phyloP scores from a whole-genome alignment of 192 early-diverging fungal genomes.

The Backusella australiensis region DNA sequence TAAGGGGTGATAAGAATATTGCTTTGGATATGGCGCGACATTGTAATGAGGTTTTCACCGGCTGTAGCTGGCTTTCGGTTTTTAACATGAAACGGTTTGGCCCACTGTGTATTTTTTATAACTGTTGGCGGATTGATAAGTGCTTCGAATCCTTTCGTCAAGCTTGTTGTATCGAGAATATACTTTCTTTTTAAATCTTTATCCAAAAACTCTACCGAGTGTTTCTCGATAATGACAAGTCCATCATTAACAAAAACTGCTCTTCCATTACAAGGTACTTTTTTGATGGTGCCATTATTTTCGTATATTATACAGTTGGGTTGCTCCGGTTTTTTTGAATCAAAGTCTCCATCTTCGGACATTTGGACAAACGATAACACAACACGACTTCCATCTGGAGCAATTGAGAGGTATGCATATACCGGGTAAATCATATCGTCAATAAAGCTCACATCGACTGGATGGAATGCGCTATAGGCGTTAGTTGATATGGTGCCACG shows the following conservation, averaged over 20 bases:
- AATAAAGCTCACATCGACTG: not conserved
- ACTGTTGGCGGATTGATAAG: not conserved
- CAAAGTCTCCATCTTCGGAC: not conserved
- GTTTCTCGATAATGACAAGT: not conserved
- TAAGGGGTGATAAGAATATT: not conserved
- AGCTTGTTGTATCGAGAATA: not conserved
- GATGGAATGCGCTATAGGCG: not conserved
- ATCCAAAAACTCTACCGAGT: not conserved
- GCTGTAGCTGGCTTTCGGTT: not conserved
- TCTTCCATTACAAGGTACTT: not conserved
- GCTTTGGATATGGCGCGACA: not conserved
- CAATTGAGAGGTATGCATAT: not conserved
- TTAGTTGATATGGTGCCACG: not conserved
- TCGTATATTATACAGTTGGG: not conserved
- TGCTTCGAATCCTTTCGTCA: not conserved
- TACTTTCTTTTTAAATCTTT: not conserved
- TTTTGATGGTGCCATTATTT: not conserved
- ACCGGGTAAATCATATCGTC: not conserved
- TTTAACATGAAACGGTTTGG: not conserved
- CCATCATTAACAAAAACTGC: not conserved
- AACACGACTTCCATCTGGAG: not conserved
- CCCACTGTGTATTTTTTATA: not conserved
- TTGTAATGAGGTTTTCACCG: not conserved
- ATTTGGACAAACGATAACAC: not conserved
- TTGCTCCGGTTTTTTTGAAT: not conserved